phyloP scores from a whole-genome alignment of 2,329 filamentous ascomycete species.

The Sordariomycetes sp. region DNA sequence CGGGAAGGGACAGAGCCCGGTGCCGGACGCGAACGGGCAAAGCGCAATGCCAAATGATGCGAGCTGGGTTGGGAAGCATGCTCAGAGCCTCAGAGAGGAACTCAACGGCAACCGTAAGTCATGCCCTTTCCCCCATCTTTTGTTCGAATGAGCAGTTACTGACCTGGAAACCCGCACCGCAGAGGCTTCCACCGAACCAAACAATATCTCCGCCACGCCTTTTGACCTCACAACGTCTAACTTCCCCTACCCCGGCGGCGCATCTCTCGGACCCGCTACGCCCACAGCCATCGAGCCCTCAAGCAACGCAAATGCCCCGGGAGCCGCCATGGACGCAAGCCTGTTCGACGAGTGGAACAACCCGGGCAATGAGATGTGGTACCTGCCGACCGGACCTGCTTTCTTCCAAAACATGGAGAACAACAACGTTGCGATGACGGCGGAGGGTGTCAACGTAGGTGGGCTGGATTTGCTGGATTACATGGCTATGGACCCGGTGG shows the following conservation, averaged over 20 bases:
- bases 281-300: conserved; percentile 29
- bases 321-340: conserved; percentile 23
- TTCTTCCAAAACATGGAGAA: conserved; percentile 58
- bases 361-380: conserved; percentile 55
- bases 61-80: conserved; percentile 26
- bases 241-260: conserved; percentile 43
- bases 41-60: conserved; percentile 15
- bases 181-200: conserved; percentile 27
- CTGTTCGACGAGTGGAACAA: conserved; percentile 48
- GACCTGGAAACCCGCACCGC: too few relatives aligned
- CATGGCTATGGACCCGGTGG: conserved; percentile 56
- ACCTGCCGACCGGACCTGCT: conserved; percentile 52
- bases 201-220: conserved; percentile 53
- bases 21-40: conserved; percentile 16
- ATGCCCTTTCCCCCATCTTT: not conserved
- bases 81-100: conserved; percentile 29
- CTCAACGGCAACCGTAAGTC: conserved; percentile 24
- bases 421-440: conserved; percentile 54
- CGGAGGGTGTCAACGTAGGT: conserved; percentile 57
- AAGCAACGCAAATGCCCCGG: conserved; percentile 3
- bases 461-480: conserved; percentile 59
- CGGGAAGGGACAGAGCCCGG: conserved; percentile 31
- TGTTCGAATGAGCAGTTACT: not conserved
- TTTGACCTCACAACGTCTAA: conserved; percentile 47
- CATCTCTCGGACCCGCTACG: conserved; percentile 41